Conservation (phyloP, 2,329 filamentous ascomycete species). For the Scytalidium sp. region DNA sequence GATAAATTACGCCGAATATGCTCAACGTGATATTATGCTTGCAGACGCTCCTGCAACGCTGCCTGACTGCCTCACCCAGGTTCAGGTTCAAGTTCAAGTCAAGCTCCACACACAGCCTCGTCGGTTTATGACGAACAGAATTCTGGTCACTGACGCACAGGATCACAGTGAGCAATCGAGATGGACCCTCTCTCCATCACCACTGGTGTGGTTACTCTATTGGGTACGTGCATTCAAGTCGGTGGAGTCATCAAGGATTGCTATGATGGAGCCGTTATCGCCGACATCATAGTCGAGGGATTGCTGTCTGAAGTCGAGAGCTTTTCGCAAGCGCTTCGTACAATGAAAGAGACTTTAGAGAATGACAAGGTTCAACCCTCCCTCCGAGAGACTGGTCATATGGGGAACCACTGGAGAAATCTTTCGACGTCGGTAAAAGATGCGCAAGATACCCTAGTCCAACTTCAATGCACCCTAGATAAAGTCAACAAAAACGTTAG, state of each 20-base stretch:
- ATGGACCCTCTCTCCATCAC: slow-evolving; percentile 14
- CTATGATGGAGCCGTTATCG: slow-evolving; percentile 8
- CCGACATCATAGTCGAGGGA: slow-evolving; percentile 10
- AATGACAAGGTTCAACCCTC: slow-evolving; percentile 5
- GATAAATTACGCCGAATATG: no score
- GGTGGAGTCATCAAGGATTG: slow-evolving; percentile 7
- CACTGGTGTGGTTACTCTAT: slow-evolving; percentile 9
- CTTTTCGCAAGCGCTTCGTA: slow-evolving; percentile 11
- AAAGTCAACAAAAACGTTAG: slow-evolving; percentile 73
- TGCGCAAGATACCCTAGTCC: slow-evolving; percentile 11
- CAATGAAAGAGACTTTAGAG: slow-evolving; percentile 13
- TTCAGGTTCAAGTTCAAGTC: no score
- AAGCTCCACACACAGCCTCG: no score
- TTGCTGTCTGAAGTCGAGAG: slow-evolving; percentile 12
- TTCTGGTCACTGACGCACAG: no score
- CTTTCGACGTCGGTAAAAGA: slow-evolving; percentile 8
- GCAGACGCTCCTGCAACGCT: no score
- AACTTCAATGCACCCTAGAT: slow-evolving; percentile 62
- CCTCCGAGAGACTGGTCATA: slow-evolving; percentile 12
- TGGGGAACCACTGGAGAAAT: slow-evolving; percentile 12
- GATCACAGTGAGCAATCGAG: no score
- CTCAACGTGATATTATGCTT: no score
- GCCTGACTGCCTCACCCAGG: no score
- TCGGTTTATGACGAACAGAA: no score
- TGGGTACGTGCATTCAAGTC: slow-evolving; percentile 6